These are phyloP conservation scores for Helenozyma baotianmanensis DNA, from an alignment of 805 yeast genomes.

Conservation along the genomic window DNA sequence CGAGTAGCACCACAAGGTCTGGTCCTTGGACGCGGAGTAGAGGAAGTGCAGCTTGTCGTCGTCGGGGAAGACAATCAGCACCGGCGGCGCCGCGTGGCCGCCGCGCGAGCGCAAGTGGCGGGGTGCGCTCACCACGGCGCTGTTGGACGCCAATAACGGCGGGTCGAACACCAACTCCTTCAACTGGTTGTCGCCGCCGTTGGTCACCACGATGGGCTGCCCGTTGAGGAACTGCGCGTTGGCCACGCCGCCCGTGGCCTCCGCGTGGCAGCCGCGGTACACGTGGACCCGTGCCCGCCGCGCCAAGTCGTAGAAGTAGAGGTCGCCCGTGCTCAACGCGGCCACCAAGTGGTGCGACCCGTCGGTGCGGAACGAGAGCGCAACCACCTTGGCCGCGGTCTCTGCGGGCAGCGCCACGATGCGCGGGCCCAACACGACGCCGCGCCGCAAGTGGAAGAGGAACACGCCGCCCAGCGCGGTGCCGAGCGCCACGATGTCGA, in stretches of 20 bases:
- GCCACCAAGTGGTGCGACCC: constrained; percentile 79
- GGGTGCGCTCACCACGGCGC: constrained; percentile 78
- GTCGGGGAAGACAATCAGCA: constrained; percentile 69
- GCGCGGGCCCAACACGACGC: constrained; percentile 43
- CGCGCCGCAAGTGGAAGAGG: constrained; percentile 66
- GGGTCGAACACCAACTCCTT: constrained; percentile 95
- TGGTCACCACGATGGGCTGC: constrained; percentile 83
- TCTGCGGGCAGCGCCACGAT: constrained; percentile 43
- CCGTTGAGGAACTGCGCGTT: constrained; percentile 76
- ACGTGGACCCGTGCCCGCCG: constrained; percentile 70
- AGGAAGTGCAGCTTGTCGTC: constrained; percentile 73
- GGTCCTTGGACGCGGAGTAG: constrained; percentile 81
- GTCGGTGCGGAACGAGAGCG: constrained; percentile 88
- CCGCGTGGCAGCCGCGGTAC: constrained; percentile 68
- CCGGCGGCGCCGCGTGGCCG: constrained; percentile 94
- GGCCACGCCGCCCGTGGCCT: constrained; percentile 71
- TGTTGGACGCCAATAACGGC: constrained; percentile 59
- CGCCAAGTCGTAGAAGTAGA: constrained; percentile 79
- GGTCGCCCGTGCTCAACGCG: constrained; percentile 75
- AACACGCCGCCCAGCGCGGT: constrained; percentile 61
- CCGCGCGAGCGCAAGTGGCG: constrained; percentile 90
- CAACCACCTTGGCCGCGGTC: constrained; percentile 40
- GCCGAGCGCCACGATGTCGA: constrained; percentile 81
- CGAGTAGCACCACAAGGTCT: constrained; percentile 86
- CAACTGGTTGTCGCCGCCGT: constrained; percentile 86